These are phyloP conservation scores for Pulveroboletus sp. DNA, from an alignment of 768 basidiomycete species.

Conservation along the genomic window DNA sequence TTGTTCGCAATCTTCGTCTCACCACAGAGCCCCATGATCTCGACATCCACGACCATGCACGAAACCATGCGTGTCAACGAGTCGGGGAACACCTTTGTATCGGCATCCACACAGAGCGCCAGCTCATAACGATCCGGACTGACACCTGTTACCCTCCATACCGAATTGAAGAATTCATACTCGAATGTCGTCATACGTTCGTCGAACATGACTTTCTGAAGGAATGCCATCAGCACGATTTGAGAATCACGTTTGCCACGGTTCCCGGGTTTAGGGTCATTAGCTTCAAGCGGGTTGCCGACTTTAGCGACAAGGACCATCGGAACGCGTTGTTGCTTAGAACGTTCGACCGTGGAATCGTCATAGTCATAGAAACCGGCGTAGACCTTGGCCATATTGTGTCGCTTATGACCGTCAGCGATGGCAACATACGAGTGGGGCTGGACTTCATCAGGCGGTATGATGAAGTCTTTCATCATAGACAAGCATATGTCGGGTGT, in stretches of 20 bases:
- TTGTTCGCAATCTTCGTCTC: constrained; percentile 95
- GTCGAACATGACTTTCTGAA: constrained; percentile 99
- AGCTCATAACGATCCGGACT: constrained; percentile 95
- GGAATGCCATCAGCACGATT: constrained; percentile 94
- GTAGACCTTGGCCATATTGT: constrained; percentile 99
- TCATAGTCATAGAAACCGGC: constrained; percentile 98
- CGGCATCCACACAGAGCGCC: constrained; percentile 93
- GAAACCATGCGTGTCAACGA: constrained; percentile 93
- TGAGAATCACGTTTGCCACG: constrained; percentile 98
- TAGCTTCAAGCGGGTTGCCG: constrained; percentile 87
- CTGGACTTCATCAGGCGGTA: constrained; percentile 78
- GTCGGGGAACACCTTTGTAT: constrained; percentile 99
- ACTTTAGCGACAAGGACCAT: constrained; percentile 94
- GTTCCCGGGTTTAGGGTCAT: constrained; percentile 92
- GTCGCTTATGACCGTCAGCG: constrained; percentile 98
- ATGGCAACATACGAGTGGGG: constrained; percentile 96
- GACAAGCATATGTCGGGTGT: constrained; percentile 91
- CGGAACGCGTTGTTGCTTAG: constrained; percentile 95
- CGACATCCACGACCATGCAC: constrained; percentile 94
- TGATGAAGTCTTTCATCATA: constrained; percentile 97
- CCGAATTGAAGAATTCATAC: constrained; percentile 98
- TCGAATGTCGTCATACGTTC: constrained; percentile 99
- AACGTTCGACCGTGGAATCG: constrained; percentile 78
- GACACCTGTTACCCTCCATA: constrained; percentile 94
- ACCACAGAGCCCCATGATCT: constrained; percentile 98